Evolutionary conservation across 2,329 filamentous ascomycete genomes (phyloP).

Genomic region (Colletotrichum sp.): DNA sequence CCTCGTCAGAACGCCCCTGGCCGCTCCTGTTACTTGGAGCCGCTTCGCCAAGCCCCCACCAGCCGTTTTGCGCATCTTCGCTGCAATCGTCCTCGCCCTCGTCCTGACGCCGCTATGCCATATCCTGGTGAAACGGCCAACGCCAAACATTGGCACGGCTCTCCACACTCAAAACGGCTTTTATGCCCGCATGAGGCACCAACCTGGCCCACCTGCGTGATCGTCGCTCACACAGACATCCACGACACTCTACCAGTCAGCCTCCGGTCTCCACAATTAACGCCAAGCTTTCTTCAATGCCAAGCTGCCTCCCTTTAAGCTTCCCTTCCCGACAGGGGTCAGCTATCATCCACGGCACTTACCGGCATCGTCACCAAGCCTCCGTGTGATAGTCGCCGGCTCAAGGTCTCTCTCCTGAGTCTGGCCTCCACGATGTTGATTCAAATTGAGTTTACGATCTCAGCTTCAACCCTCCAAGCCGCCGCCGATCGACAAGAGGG

Average conservation of each 20-base stretch:
- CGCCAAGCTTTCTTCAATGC: constrained; percentile 13
- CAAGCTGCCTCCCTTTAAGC: neutral
- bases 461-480: neutral
- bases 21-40: neutral
- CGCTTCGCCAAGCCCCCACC: neutral
- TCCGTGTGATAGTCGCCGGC: neutral
- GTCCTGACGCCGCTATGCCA: neutral
- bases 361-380: neutral
- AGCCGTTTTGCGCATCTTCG: neutral
- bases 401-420: neutral
- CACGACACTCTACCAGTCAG: neutral
- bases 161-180: constrained; percentile 15
- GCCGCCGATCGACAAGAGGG: neutral
- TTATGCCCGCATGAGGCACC: constrained; percentile 6
- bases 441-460: constrained; percentile 7
- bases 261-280: neutral
- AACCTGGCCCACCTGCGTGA: constrained; percentile 18
- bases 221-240: constrained; percentile 15
- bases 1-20: neutral
- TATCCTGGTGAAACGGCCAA: constrained; percentile 11
- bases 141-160: constrained; percentile 12
- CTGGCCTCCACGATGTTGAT: neutral
- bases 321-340: neutral
- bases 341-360: neutral
- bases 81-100: neutral